Evolutionary conservation across 2,329 filamentous ascomycete species (phyloP), one percentile per base, ranked within the genome.

Genomic region (Aotearoamyces nothofagi): DNA sequence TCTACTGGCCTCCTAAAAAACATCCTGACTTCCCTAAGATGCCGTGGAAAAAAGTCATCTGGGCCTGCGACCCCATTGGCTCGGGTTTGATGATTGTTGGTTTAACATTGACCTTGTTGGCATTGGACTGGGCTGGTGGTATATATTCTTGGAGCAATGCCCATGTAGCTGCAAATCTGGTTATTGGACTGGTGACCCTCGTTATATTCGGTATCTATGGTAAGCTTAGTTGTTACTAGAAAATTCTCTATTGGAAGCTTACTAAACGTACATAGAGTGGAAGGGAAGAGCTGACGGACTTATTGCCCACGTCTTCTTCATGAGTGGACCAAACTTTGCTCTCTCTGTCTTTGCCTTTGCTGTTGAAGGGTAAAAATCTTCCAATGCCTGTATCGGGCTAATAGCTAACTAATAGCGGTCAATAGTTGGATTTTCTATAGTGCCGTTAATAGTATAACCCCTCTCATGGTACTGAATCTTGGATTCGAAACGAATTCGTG

Each of bases 271-370:
- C 12, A 12, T 36, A 67, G 64, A 69, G 46, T 68, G 63, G 63
- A 66, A 61, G 39, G 65, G 62, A 2, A 50, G 65, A 32, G 39
- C 46, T 5, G 65, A 69, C 35, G 66, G 65, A 4, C 57, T 69
- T 6, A 51, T 69, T 1, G 63, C 65, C 0, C 65, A 69, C 38
- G 55, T 66, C 19, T 68, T 69, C 52, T 69, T 69, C 47, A 50
- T 46, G 16, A 47, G 52, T 2, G 63, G 64, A 9, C 58, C 58
- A 9, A 70, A 70, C 41, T 69, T 70, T 39, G 57, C 53, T 5
- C 55, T 68, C 4, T 58, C 63, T 2, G 56, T 61, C 7, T 66
- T 68, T 40, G 65, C 65, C 4, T 69, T 69, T 35, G 58, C 60
- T 3, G 60, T 69, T 17, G 65, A 70, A 45, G 65, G 65, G 41